Base-by-base conservation (phyloP, 768 basidiomycete genomes). In the Grammothele lineata region DNA sequence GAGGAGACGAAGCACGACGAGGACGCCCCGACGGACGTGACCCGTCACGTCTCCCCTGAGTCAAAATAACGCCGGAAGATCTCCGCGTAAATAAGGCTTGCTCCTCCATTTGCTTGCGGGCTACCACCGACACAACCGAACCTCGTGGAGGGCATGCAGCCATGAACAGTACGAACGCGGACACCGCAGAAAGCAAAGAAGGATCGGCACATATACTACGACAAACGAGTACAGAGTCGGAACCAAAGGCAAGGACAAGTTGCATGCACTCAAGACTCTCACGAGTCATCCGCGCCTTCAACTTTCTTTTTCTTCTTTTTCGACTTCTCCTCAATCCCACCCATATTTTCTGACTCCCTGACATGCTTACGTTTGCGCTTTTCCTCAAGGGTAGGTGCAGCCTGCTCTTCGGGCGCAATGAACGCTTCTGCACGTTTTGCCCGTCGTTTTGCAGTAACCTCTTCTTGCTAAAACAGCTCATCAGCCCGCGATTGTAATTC, bases 361-460 rank as follows among this genome's bases (percentile, higher is more conserved):
- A 72, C 74, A 46, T 64, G 67, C 39, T 68, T 79, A 54, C 69
- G 71, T 64, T 77, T 80, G 61, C 77, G 77, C 62, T 86, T 92
- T 63, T 92, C 85, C 62, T 86, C 85, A 14, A 92, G 80, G 1
- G 83, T 85, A 1, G 80, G 81, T 19, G 75, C 87, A 2, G 76
- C 77, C 18, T 70, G 70, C 64, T 99, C 95, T n/a, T 68, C 73
- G 2, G 96, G 96, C 2, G 93, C 90, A 37, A 93, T 74, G 46
- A 89, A 98, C 0, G 79, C 90, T 65, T 92, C 85, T 44, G 90
- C 89, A 18, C 96, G 84, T 63, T 89, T 83, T 19, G 81, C 86
- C 37, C 75, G 80, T 45, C 85, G 81, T 58, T 83, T 79, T 19
- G 77, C 83, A 4, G 80, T 78, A 10, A 76, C 74, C 51, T 87